Evolutionary conservation across 2,329 filamentous ascomycete genomes (phyloP).

Genomic region (Pseudocercospora macadamiae): DNA sequence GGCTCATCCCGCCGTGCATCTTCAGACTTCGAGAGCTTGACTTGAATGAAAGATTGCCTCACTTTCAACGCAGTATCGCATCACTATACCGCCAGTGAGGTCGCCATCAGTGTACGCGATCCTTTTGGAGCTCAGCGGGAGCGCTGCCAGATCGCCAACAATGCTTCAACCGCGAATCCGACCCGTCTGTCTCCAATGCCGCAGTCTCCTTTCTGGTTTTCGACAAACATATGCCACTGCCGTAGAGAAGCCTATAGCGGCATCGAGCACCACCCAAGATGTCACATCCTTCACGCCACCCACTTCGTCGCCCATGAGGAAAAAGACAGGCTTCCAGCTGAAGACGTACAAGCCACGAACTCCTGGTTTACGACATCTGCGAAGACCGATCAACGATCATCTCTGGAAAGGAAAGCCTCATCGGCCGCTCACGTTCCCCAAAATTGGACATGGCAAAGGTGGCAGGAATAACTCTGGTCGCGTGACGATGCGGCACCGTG

Average conservation of each 20-base stretch:
- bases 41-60: background rate
- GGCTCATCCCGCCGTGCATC: background rate
- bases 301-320: constrained; percentile 38
- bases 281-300: constrained; percentile 37
- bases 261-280: constrained; percentile 32
- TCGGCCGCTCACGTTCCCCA: constrained; percentile 81
- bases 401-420: constrained; percentile 91
- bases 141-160: constrained; percentile 12
- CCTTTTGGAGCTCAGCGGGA: background rate
- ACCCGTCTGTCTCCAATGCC: constrained; percentile 52
- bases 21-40: background rate
- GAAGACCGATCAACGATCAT: constrained; percentile 92
- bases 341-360: constrained; percentile 93
- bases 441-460: constrained; percentile 90
- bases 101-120: background rate
- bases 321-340: constrained; percentile 54
- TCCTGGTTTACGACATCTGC: constrained; percentile 87
- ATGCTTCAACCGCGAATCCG: constrained; percentile 72
- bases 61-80: background rate
- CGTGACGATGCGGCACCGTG: constrained; percentile 87
- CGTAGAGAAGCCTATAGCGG: constrained; percentile 37
- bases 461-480: constrained; percentile 86
- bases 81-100: background rate
- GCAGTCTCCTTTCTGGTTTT: constrained; percentile 50
- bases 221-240: constrained; percentile 58